Evolutionary conservation across 2,329 filamentous ascomycete genomes (phyloP).

Genomic region (Coniochaeta sp.): DNA sequence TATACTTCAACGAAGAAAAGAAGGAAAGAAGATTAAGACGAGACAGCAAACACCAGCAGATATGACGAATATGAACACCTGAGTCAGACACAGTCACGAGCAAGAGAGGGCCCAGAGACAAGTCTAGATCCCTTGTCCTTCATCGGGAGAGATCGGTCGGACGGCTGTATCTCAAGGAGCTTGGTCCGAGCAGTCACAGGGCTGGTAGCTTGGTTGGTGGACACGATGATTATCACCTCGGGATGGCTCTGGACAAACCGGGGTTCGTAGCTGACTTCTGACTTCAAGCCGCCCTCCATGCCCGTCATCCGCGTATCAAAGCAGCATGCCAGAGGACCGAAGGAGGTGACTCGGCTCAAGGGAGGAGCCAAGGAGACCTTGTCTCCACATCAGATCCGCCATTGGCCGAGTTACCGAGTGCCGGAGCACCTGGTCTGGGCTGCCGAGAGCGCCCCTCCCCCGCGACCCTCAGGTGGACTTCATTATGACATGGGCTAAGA

Average conservation of each 20-base stretch:
- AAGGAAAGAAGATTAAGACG: not conserved
- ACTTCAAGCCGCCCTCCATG: not conserved
- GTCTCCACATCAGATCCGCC: constrained; percentile 21
- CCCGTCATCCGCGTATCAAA: not conserved
- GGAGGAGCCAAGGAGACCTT: constrained; percentile 15
- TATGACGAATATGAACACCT: constrained; percentile 3
- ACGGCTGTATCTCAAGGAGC: constrained; percentile 9
- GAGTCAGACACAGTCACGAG: constrained; percentile 2
- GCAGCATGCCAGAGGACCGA: constrained; percentile 7
- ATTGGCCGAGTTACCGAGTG: constrained; percentile 40
- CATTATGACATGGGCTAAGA: not conserved
- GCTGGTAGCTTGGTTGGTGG: not conserved
- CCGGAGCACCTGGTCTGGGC: constrained; percentile 7
- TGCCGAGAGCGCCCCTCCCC: not conserved
- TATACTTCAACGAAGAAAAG: not conserved
- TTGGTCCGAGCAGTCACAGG: not conserved
- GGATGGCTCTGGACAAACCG: not conserved
- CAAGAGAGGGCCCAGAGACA: not conserved
- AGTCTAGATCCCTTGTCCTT: not conserved
- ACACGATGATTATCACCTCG: not conserved
- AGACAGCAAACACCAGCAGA: not conserved
- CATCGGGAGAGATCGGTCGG: constrained; percentile 20
- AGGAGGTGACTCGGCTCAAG: constrained; percentile 25
- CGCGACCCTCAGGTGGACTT: not conserved
- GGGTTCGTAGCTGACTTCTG: not conserved